phyloP scores from a whole-genome alignment of 805 yeast genomes.

The Candida ficus region DNA sequence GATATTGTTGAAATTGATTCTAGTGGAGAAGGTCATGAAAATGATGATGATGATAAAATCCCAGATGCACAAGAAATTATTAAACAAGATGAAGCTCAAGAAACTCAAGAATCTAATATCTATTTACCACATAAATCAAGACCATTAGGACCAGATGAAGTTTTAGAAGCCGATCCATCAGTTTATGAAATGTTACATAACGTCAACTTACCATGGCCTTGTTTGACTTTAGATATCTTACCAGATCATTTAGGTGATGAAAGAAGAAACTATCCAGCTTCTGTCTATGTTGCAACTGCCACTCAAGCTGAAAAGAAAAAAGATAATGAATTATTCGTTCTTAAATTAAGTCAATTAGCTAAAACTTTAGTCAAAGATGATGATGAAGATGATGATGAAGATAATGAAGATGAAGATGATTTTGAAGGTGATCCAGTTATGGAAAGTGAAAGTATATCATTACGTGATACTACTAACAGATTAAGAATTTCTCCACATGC shows the following conservation, averaged over 20 bases:
- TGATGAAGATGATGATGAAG: slow-evolving; percentile 68
- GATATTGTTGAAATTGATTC: slow-evolving; percentile 81
- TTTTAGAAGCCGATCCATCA: slow-evolving; percentile 90
- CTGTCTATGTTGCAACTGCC: slow-evolving; percentile 81
- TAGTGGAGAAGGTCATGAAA: slow-evolving; percentile 39
- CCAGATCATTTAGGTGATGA: slow-evolving; percentile 86
- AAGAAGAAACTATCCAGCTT: slow-evolving; percentile 85
- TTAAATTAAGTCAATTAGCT: slow-evolving; percentile 75
- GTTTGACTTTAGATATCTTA: slow-evolving; percentile 82
- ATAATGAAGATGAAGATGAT: slow-evolving; percentile 69
- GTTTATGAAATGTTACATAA: slow-evolving; percentile 96
- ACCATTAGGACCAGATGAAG: slow-evolving; percentile 94
- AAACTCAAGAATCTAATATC: slow-evolving; percentile 40
- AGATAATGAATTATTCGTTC: slow-evolving; percentile 82
- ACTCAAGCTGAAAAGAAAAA: slow-evolving; percentile 86
- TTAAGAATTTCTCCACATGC: slow-evolving; percentile 80
- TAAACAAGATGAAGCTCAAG: slow-evolving; percentile 32
- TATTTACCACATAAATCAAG: slow-evolving; percentile 85
- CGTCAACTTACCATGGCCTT: slow-evolving; percentile 95
- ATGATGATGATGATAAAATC: slow-evolving; percentile 30
- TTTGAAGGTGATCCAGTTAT: slow-evolving; percentile 76
- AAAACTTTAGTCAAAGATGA: slow-evolving; percentile 87
- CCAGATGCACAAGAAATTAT: slow-evolving; percentile 30
- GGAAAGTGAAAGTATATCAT: slow-evolving; percentile 76
- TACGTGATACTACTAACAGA: slow-evolving; percentile 83